Conservation (phyloP, 495 filamentous ascomycete genomes). For the Jackrogersella multiformis region DNA sequence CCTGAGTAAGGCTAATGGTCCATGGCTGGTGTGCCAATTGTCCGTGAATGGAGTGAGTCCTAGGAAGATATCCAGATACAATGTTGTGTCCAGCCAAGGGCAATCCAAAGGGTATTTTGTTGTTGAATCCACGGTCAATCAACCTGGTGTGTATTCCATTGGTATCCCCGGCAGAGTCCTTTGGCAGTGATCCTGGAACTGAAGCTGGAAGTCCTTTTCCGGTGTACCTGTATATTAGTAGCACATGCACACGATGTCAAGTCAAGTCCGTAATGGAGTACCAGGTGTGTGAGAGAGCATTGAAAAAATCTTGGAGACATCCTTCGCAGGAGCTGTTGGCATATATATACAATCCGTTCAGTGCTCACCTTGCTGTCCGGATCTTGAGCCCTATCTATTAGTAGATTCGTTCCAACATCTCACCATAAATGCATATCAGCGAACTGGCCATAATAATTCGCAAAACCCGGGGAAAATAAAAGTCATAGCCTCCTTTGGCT, state of each 20-base stretch:
- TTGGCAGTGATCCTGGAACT: slow-evolving; percentile 21
- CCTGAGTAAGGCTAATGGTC: slow-evolving; percentile 31
- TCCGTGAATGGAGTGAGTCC: slow-evolving; percentile 18
- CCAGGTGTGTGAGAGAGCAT: slow-evolving; percentile 33
- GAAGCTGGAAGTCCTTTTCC: slow-evolving; percentile 6
- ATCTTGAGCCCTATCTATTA: slow-evolving; percentile 51
- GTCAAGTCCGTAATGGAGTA: slow-evolving; percentile 36
- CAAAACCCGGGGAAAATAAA: slow-evolving; percentile 42
- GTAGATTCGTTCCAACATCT: slow-evolving; percentile 43
- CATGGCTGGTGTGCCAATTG: slow-evolving; percentile 38
- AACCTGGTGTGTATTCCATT: slow-evolving; percentile 18
- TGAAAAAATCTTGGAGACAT: slow-evolving; percentile 44
- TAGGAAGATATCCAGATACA: not conserved
- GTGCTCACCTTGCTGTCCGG: slow-evolving; percentile 62
- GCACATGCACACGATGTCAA: slow-evolving; percentile 31
- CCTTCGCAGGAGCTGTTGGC: slow-evolving; percentile 51
- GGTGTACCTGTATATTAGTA: slow-evolving; percentile 33
- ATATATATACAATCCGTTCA: slow-evolving; percentile 58
- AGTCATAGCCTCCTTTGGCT: slow-evolving; percentile 42
- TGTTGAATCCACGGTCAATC: slow-evolving; percentile 17
- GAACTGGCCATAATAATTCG: slow-evolving; percentile 42
- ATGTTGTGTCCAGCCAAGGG: slow-evolving; percentile 21
- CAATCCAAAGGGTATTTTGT: slow-evolving; percentile 15
- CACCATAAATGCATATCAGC: slow-evolving; percentile 43
- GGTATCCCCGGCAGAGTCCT: slow-evolving; percentile 17